Evolutionary conservation across 257 asterid species (phyloP).

Genomic region (Dorcoceras hygrometricum): DNA sequence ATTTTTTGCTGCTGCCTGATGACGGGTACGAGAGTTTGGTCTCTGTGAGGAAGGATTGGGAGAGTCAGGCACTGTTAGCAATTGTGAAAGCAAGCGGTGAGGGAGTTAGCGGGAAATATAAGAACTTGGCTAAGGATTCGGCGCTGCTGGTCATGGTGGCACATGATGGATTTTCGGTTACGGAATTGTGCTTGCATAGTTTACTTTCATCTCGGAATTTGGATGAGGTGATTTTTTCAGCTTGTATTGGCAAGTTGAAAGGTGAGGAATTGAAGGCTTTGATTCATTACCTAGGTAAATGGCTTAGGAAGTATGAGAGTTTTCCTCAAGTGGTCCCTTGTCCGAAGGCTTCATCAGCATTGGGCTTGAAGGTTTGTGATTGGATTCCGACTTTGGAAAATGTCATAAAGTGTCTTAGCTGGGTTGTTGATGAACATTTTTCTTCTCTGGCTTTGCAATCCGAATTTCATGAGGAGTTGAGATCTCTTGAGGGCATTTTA

Average conservation of each 20-base stretch:
- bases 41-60: slow-evolving; percentile 73
- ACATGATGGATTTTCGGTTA: slow-evolving; percentile 63
- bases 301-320: slow-evolving; percentile 78
- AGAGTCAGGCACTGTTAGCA: slow-evolving; percentile 64
- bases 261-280: slow-evolving; percentile 67
- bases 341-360: slow-evolving; percentile 51
- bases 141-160: slow-evolving; percentile 71
- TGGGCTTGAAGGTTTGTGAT: slow-evolving; percentile 70
- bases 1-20: slow-evolving; percentile 47
- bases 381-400: slow-evolving; percentile 74
- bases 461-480: slow-evolving; percentile 62
- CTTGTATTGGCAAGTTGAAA: slow-evolving; percentile 73
- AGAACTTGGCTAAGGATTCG: slow-evolving; percentile 53
- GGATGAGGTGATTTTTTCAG: slow-evolving; percentile 73
- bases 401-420: slow-evolving; percentile 58
- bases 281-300: slow-evolving; percentile 67
- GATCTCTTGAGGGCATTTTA: slow-evolving; percentile 48
- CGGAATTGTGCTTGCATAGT: slow-evolving; percentile 83
- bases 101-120: slow-evolving; percentile 33
- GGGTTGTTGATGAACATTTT: slow-evolving; percentile 81
- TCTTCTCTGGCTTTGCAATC: slow-evolving; percentile 70
- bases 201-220: slow-evolving; percentile 56
- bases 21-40: slow-evolving; percentile 48
- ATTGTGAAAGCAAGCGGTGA: slow-evolving; percentile 49
- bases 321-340: slow-evolving; percentile 75